A percentile compares a stretch with the other conserved stretches of the same genome.
Conservation (phyloP, 192 early-diverging fungal genomes). For the Anaeromyces robustus region DNA sequence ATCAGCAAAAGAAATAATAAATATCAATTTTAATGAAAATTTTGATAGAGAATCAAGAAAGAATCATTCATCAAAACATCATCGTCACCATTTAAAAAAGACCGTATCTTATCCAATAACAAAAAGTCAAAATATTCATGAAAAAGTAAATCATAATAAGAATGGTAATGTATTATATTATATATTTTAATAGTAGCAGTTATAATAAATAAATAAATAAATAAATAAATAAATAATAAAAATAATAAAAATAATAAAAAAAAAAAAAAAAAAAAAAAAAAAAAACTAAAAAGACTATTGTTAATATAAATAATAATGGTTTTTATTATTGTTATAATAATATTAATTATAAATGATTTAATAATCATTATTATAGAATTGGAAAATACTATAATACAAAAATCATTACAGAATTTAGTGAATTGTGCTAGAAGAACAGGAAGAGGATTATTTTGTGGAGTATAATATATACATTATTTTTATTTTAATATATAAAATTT, state of each 20-base stretch:
- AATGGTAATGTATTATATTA: too few relatives aligned
- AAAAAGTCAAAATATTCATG: background rate
- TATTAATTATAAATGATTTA: too few relatives aligned
- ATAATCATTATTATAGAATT: too few relatives aligned
- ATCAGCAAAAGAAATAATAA: background rate
- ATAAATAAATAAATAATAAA: too few relatives aligned
- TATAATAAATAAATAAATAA: too few relatives aligned
- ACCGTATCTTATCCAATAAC: background rate
- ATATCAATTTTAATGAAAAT: background rate
- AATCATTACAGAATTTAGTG: background rate
- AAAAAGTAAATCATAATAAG: background rate
- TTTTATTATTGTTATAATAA: too few relatives aligned
- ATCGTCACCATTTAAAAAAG: background rate
- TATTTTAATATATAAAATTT: too few relatives aligned
- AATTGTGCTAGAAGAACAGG: background rate
- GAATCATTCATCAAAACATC: background rate
- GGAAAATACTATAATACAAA: background rate
- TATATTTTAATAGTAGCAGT: too few relatives aligned
- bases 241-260: too few relatives aligned
- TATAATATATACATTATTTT: background rate
- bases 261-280: too few relatives aligned
- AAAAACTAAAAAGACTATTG: too few relatives aligned
- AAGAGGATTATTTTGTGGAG: background rate
- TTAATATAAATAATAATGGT: too few relatives aligned
- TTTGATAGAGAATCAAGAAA: background rate